These are phyloP conservation scores for Yarrowia osloensis DNA, from an alignment of 805 yeast species.

Conservation along the genomic window DNA sequence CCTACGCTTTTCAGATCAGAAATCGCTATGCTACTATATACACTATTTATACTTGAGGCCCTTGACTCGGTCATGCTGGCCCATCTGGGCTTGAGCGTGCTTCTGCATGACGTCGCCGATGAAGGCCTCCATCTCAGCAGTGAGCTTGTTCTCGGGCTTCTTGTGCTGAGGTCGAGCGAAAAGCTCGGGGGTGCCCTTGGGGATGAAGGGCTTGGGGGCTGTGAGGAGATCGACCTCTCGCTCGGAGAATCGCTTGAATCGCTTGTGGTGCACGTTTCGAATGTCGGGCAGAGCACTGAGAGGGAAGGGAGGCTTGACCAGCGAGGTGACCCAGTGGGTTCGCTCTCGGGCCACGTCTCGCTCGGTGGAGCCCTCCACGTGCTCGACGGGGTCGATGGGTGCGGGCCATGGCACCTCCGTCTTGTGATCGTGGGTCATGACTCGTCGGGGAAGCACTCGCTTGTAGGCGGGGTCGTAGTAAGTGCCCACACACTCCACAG, in stretches of 20 bases:
- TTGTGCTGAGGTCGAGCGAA: constrained; percentile 41
- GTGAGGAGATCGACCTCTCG: constrained; percentile 61
- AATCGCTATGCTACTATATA: constrained; percentile 24
- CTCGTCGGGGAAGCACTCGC: constrained; percentile 73
- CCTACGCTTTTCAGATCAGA: neutral
- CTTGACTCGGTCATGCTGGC: constrained; percentile 24
- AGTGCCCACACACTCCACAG: constrained; percentile 63
- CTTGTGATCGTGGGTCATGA: constrained; percentile 63
- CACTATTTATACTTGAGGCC: constrained; percentile 28
- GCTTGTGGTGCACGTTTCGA: constrained; percentile 81
- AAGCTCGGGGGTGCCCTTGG: constrained; percentile 51
- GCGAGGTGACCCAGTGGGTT: constrained; percentile 69
- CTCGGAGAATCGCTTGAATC: constrained; percentile 60
- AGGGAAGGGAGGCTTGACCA: constrained; percentile 70
- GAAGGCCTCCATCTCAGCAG: constrained; percentile 57
- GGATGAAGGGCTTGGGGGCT: constrained; percentile 77
- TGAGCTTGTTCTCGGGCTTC: constrained; percentile 45
- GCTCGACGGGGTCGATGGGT: constrained; percentile 58
- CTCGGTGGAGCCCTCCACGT: constrained; percentile 34
- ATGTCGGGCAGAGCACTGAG: constrained; percentile 87
- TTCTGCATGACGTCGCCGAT: constrained; percentile 45
- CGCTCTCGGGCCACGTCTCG: constrained; percentile 61
- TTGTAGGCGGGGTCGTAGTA: constrained; percentile 76
- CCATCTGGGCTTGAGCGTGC: constrained; percentile 23
- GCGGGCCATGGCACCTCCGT: constrained; percentile 88